These are phyloP conservation scores for Lasiosphaeriaceae sp. DNA, from an alignment of 495 filamentous ascomycete genomes.

Conservation along the genomic window DNA sequence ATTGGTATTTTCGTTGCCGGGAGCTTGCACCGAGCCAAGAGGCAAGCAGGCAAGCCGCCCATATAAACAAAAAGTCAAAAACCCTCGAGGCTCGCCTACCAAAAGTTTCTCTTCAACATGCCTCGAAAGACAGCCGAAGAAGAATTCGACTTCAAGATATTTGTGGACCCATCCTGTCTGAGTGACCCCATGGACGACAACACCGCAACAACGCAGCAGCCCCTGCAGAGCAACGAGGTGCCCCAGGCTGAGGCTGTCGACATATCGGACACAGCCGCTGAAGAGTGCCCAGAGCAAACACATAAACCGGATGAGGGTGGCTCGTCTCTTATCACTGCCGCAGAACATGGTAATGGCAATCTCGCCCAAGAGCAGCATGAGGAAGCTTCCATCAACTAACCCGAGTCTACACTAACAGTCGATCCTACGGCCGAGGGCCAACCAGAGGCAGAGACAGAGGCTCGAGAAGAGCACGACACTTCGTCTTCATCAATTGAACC, in stretches of 20 bases:
- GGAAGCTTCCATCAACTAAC: too few relatives aligned
- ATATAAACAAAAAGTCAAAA: constrained; percentile 16
- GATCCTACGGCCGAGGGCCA: neutral
- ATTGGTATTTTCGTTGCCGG: constrained; percentile 24
- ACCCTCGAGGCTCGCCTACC: neutral
- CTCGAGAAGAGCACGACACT: neutral
- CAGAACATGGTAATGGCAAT: too few relatives aligned
- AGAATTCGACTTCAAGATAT: constrained; percentile 38
- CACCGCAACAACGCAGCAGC: neutral
- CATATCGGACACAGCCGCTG: neutral
- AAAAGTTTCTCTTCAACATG: constrained; percentile 11
- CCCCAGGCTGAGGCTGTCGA: constrained; percentile 1
- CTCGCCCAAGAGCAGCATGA: too few relatives aligned
- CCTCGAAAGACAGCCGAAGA: constrained; percentile 19
- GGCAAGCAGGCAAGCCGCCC: neutral
- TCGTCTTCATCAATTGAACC: neutral
- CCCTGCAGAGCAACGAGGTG: constrained; percentile 8
- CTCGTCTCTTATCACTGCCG: too few relatives aligned
- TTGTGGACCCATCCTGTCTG: constrained; percentile 40
- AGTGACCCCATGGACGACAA: constrained; percentile 33
- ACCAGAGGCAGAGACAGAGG: neutral
- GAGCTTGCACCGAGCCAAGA: constrained; percentile 13
- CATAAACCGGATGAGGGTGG: too few relatives aligned
- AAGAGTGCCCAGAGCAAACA: too few relatives aligned
- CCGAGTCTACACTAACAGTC: too few relatives aligned